Conservation (phyloP, 176 grass and related monocot species). For the Oryza longistaminata region DNA sequence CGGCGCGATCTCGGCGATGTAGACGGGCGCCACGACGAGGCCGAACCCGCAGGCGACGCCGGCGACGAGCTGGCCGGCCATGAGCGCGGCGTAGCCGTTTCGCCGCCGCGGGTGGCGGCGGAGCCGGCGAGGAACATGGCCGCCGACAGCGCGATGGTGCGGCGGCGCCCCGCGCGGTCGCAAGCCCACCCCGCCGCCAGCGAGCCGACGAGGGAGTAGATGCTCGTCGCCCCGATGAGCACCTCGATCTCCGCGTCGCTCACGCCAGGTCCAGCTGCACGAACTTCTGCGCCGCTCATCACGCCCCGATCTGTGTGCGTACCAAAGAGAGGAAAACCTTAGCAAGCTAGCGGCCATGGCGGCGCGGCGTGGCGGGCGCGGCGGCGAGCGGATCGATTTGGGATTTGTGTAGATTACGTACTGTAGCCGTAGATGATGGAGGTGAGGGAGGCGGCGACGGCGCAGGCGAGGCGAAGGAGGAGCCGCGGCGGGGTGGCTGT, state of each 20-base stretch:
- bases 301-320: conserved; percentile 47
- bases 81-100: conserved; percentile 47
- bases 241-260: conserved; percentile 60
- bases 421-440: conserved; percentile 58
- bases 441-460: conserved; percentile 44
- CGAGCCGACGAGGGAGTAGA: conserved; percentile 69
- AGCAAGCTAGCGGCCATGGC: too few species aligned
- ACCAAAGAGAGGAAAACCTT: too few species aligned
- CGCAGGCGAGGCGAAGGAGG: conserved; percentile 36
- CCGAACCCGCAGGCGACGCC: conserved; percentile 64
- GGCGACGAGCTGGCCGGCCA: conserved; percentile 51
- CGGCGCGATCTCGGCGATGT: conserved; percentile 66
- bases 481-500: background rate
- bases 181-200: conserved; percentile 58
- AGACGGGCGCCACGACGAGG: conserved; percentile 53
- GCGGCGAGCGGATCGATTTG: too few species aligned
- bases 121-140: conserved; percentile 60
- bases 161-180: conserved; percentile 53
- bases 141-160: conserved; percentile 49
- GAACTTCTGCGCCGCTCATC: conserved; percentile 67
- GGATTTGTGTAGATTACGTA: background rate
- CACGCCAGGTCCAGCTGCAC: conserved; percentile 51
- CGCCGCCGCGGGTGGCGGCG: conserved; percentile 37
- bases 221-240: conserved; percentile 58
- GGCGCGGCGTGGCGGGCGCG: too few species aligned